Base-by-base conservation (phyloP, 2,329 filamentous ascomycete genomes). In the Verticillium longisporum region DNA sequence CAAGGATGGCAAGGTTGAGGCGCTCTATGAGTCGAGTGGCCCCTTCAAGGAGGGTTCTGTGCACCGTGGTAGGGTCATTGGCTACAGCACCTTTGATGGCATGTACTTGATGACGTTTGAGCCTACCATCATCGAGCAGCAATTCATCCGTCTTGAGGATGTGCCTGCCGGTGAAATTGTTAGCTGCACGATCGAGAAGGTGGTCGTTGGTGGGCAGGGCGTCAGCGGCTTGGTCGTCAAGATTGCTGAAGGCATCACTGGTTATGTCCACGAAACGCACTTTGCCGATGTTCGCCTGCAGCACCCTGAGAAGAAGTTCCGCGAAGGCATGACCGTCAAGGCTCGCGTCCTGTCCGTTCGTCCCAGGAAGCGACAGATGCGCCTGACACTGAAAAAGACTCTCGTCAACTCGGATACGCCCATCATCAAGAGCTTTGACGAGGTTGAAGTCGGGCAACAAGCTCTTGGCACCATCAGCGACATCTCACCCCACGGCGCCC, bases 271-370 rank as follows among this genome's bases (percentile, higher is more conserved):
- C 3, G 90, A 94, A 69, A 87, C 88, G 71, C 96, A 99, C 71
- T 81, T 99, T 68, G 89, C 95, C 55, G 96, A 99, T 72, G 84
- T 95, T 14, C 87, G 87, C 63, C 80, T 99, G 31, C 90, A 95
- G 70, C 90, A 97, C 69, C 95, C 95, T 0, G 95, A 99, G 74
- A 96, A 94, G 80, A 98, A 97, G 72, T 99, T 97, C 76, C 86
- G 90, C 63, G 91, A 94, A 72, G 92, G 92, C 1, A 85, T 91
- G 74, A 85, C 88, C 59, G 88, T 99, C 64, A 97, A 91, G 67
- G 90, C 90, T 21, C 85, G 94, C 63, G 91, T 99, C 32, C 77
- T 99, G 33, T 96, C 92, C 0, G 89, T 87, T 15, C 86, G 97
- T 68, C 75, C 85, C 1, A 82, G 84, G 58, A 94, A 89, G 76